A percentile compares a stretch with the other conserved stretches of the same genome.
Conservation (phyloP, 2,329 filamentous ascomycete species). For the Penicillium brevicompactum region DNA sequence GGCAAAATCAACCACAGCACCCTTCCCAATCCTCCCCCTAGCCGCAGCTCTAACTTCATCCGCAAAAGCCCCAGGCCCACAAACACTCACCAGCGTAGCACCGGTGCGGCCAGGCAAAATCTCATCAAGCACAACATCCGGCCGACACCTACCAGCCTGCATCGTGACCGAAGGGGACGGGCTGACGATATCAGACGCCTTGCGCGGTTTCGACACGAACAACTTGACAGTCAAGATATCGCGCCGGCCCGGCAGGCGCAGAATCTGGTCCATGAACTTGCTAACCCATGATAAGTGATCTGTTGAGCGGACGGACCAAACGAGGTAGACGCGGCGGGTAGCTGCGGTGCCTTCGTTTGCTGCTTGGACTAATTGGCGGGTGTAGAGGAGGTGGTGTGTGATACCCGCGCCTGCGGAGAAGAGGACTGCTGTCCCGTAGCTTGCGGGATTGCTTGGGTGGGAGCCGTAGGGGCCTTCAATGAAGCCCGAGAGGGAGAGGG, state of each 20-base stretch:
- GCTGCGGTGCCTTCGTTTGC: slow-evolving; percentile 56
- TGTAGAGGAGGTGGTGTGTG: slow-evolving; percentile 65
- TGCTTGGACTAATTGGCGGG: slow-evolving; percentile 60
- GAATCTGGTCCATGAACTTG: slow-evolving; percentile 66
- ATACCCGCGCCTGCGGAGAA: slow-evolving; percentile 69
- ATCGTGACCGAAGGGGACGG: slow-evolving; percentile 63
- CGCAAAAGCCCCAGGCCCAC: slow-evolving; percentile 64
- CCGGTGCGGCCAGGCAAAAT: slow-evolving; percentile 59
- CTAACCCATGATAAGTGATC: slow-evolving; percentile 66
- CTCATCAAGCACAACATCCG: slow-evolving; percentile 58
- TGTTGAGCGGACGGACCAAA: slow-evolving; percentile 64
- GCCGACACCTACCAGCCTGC: slow-evolving; percentile 61
- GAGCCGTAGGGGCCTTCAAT: slow-evolving; percentile 67
- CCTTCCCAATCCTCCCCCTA: slow-evolving; percentile 52
- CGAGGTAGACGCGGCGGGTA: slow-evolving; percentile 61
- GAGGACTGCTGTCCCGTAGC: slow-evolving; percentile 66
- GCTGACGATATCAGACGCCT: slow-evolving; percentile 55
- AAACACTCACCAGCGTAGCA: slow-evolving; percentile 63
- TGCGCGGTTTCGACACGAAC: slow-evolving; percentile 64
- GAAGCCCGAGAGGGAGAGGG: slow-evolving; percentile 56
- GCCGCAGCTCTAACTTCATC: slow-evolving; percentile 62
- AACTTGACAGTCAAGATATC: slow-evolving; percentile 63
- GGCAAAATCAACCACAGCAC: slow-evolving; percentile 61
- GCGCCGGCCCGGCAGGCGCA: slow-evolving; percentile 60
- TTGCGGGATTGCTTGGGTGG: slow-evolving; percentile 57